Conservation (phyloP, 352 stramenopile genomes). For the Peronosclerospora sorghi region DNA sequence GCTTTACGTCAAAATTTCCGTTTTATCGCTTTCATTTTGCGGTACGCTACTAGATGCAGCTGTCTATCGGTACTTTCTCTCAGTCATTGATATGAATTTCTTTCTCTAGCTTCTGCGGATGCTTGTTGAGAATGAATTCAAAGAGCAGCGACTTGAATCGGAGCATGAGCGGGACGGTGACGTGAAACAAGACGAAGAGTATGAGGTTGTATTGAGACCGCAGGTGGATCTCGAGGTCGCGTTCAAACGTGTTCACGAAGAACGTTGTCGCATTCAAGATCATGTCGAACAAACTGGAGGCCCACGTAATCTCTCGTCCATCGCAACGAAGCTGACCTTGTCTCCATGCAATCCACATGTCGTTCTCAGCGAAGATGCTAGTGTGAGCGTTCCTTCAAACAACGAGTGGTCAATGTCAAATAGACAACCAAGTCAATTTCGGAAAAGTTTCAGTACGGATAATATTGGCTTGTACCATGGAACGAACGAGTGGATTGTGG, state of each 20-base stretch:
- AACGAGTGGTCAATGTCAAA: constrained; percentile 4
- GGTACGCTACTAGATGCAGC: constrained; percentile 15
- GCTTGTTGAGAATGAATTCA: constrained; percentile 60
- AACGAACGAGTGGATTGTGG: constrained; percentile 31
- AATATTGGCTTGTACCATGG: constrained; percentile 31
- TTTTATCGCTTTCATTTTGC: constrained; percentile 81
- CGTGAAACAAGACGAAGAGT: constrained; percentile 24
- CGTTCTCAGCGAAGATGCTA: constrained; percentile 41
- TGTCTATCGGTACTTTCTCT: neutral
- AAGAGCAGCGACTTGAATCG: constrained; percentile 9
- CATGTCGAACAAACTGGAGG: too few relatives aligned
- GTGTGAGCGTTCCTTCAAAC: constrained; percentile 2
- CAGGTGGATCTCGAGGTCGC: constrained; percentile 36
- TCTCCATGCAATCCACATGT: constrained; percentile 21
- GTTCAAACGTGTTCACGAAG: constrained; percentile 47
- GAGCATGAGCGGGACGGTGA: neutral
- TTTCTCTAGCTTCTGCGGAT: constrained; percentile 41
- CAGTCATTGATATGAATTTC: neutral
- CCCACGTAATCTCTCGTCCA: constrained; percentile 20
- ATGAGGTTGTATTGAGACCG: constrained; percentile 48
- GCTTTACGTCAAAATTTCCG: constrained; percentile 81
- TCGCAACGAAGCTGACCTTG: constrained; percentile 24
- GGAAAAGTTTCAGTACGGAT: constrained; percentile 53
- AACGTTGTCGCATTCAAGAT: constrained; percentile 21
- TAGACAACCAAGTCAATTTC: constrained; percentile 14